A percentile compares a stretch with the other conserved stretches of the same genome.
Evolutionary conservation across 2,329 filamentous ascomycete genomes (phyloP).

Genomic region (Cladorrhinum sp.): DNA sequence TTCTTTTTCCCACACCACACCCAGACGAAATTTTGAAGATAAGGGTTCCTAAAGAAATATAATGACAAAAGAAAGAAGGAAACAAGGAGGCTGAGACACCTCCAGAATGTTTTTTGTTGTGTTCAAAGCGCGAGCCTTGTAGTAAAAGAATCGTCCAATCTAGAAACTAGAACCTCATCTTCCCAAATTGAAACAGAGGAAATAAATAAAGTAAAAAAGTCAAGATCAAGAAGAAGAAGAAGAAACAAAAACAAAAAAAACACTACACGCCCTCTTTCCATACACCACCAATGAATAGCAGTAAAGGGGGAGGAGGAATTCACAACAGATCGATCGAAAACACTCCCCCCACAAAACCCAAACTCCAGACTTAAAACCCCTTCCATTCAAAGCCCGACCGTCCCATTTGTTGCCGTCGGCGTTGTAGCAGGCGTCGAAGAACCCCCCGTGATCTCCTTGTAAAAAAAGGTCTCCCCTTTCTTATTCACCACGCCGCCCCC

Average conservation of each 20-base stretch:
- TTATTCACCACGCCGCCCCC: conserved; percentile 40
- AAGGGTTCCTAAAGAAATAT: not conserved
- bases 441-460: conserved; percentile 48
- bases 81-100: not conserved
- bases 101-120: conserved; percentile 6
- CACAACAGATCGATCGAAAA: no score
- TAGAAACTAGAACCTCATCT: not conserved
- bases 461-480: conserved; percentile 55
- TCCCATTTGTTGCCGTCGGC: not conserved
- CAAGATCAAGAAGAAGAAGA: conserved; percentile 20
- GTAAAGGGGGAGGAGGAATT: no score
- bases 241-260: no score
- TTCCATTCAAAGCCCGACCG: not conserved
- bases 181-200: not conserved
- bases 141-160: not conserved
- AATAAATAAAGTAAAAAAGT: not conserved
- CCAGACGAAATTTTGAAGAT: no score
- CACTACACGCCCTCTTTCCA: no score
- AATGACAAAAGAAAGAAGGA: not conserved
- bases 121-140: conserved; percentile 19
- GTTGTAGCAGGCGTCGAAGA: no score
- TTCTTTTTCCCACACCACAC: no score
- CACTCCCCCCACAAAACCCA: no score
- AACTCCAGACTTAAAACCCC: not conserved
- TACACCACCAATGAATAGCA: no score